phyloP scores from a whole-genome alignment of 768 basidiomycete genomes.

The Lactarius deliciosus region DNA sequence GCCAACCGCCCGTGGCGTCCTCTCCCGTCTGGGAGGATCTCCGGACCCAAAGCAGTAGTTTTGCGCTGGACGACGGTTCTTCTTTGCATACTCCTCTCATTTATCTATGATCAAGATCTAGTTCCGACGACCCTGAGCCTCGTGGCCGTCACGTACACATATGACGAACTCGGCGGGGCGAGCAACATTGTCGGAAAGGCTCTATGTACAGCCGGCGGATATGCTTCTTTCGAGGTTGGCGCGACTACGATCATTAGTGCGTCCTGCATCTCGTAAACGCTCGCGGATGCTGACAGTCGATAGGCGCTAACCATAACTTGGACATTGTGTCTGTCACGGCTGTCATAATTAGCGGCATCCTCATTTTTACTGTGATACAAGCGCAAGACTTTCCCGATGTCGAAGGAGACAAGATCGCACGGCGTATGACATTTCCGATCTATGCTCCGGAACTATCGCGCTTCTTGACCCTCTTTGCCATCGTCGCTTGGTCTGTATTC shows the following conservation, averaged over 20 bases:
- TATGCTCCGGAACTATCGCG: constrained; percentile 30
- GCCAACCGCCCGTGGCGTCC: constrained; percentile 34
- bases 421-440: constrained; percentile 32
- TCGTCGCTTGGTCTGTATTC: constrained; percentile 30
- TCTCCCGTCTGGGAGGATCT: constrained; percentile 32
- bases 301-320: constrained; percentile 15
- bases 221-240: constrained; percentile 30
- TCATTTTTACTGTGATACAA: constrained; percentile 32
- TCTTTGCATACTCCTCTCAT: constrained; percentile 27
- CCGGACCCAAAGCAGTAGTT: constrained; percentile 22
- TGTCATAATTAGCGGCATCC: constrained; percentile 25
- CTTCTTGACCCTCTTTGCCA: constrained; percentile 27
- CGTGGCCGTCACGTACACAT: constrained; percentile 27
- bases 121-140: constrained; percentile 29
- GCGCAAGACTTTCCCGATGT: constrained; percentile 34
- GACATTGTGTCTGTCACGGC: constrained; percentile 27
- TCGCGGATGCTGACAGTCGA: background rate
- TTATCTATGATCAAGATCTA: constrained; percentile 24
- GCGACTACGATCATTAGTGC: constrained; percentile 25
- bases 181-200: constrained; percentile 27
- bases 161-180: constrained; percentile 23
- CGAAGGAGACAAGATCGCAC: constrained; percentile 29
- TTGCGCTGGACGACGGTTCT: constrained; percentile 29
- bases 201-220: constrained; percentile 29
- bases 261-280: constrained; percentile 5